Conservation (phyloP, 331 rosid species). For the Dryas integrifolia region DNA sequence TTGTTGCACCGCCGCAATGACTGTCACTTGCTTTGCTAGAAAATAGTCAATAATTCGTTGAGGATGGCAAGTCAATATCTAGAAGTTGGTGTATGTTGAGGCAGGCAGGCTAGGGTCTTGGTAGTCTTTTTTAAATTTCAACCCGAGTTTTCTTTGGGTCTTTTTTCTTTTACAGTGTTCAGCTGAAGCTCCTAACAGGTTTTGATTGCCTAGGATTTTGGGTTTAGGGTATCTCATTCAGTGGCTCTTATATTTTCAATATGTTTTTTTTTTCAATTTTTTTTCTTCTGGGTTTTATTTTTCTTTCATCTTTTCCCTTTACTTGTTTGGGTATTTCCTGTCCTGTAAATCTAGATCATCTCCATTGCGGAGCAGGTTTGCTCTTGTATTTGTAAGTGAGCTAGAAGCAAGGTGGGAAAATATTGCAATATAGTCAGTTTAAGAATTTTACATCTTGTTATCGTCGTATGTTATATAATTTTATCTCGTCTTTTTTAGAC, state of each 20-base stretch:
- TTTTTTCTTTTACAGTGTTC: constrained; percentile 38
- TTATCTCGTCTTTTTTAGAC: no score
- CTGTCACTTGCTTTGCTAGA: constrained; percentile 25
- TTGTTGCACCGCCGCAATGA: constrained; percentile 41
- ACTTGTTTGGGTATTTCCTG: constrained; percentile 49
- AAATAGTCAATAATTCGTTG: constrained; percentile 40
- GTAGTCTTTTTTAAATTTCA: constrained; percentile 32
- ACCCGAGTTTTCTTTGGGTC: constrained; percentile 38
- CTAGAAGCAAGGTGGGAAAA: constrained; percentile 68
- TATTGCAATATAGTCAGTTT: constrained; percentile 54
- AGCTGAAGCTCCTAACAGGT: constrained; percentile 51
- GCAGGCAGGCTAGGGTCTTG: constrained; percentile 43
- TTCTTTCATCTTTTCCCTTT: constrained; percentile 3
- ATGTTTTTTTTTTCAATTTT: constrained; percentile 4
- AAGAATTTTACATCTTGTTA: constrained; percentile 16
- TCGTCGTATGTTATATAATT: neutral
- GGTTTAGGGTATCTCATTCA: constrained; percentile 45
- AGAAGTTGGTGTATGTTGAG: constrained; percentile 36
- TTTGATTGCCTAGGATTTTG: constrained; percentile 56
- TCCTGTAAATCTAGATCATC: constrained; percentile 55
- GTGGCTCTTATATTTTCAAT: constrained; percentile 33
- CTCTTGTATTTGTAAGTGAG: constrained; percentile 49
- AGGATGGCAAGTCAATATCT: constrained; percentile 37
- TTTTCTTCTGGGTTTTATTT: neutral
- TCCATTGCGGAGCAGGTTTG: constrained; percentile 43